phyloP scores from a whole-genome alignment of 2,329 filamentous ascomycete genomes.

The Ceratocystis ficicola region DNA sequence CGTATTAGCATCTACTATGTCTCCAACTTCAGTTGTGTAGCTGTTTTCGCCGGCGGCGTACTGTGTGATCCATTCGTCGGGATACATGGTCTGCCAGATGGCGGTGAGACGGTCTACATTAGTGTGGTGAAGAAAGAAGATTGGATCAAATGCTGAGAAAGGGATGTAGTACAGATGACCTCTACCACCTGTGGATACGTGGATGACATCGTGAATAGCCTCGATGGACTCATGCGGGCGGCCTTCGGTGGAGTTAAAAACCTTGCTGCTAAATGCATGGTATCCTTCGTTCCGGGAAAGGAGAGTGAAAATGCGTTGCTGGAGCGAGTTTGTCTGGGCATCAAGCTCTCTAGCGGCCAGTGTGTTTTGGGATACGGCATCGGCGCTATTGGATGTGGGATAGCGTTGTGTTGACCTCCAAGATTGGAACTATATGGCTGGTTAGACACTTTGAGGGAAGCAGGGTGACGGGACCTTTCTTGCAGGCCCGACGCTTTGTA shows the following conservation, averaged over 20 bases:
- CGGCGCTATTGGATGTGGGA: slow-evolving; percentile 31
- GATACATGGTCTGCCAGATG: slow-evolving; percentile 66
- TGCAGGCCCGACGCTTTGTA: slow-evolving; percentile 17
- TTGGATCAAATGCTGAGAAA: slow-evolving; percentile 65
- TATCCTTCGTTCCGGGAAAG: slow-evolving; percentile 57
- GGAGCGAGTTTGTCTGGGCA: slow-evolving; percentile 41
- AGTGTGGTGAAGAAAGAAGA: slow-evolving; percentile 66
- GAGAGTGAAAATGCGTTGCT: slow-evolving; percentile 54
- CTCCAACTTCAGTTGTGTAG: slow-evolving; percentile 46
- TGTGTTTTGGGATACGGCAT: slow-evolving; percentile 43
- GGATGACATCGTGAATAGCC: slow-evolving; percentile 51
- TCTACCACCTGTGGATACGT: slow-evolving; percentile 44
- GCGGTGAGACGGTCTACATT: slow-evolving; percentile 65
- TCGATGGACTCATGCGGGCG: slow-evolving; percentile 51
- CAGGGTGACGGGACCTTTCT: too few relatives aligned
- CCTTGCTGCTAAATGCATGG: slow-evolving; percentile 57
- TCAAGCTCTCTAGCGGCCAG: slow-evolving; percentile 42
- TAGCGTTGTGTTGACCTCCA: slow-evolving; percentile 51
- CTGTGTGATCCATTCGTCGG: slow-evolving; percentile 51
- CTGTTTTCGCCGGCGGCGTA: slow-evolving; percentile 44
- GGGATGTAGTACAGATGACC: slow-evolving; percentile 61
- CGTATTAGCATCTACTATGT: slow-evolving; percentile 43
- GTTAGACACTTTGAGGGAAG: slow-evolving; percentile 18
- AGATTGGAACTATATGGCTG: slow-evolving; percentile 37
- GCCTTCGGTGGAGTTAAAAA: slow-evolving; percentile 40